Base-by-base conservation (phyloP, 805 yeast species). In the Martiniozyma abietophila region DNA sequence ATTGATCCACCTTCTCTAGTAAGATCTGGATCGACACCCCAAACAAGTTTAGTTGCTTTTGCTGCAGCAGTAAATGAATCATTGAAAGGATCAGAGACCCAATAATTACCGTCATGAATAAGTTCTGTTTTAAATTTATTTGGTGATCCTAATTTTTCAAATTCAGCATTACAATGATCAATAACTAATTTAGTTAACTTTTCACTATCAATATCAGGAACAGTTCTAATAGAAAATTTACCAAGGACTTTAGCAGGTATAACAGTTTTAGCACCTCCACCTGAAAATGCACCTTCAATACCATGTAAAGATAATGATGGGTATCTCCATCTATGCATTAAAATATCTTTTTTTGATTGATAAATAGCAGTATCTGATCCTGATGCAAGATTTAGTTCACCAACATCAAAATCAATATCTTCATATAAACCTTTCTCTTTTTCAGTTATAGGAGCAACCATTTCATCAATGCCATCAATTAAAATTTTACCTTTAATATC, bases 1-100 rank as follows among this genome's bases (percentile, higher is more conserved):
- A 92, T 92, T 4, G 96, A 88, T 25, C 99, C 99, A 52, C 99
- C 99, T 65, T 92, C 99, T 67, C 99, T 79, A 26, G 97, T 94
- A 56, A 84, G 74, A 61, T 92, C 98, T 23, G 98, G 98, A 43
- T 84, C 94, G 30, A 89, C 75, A 45, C 83, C 80, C 88, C 95
- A 92, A 21, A 92, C 98, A 34, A 78, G 77, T 59, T 86, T 79
- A 28, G 98, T 92, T 38, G 98, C 98, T 58, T 79, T 75, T 35
- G 81, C 73, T 27, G 97, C 99, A 38, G 98, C 97, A 27, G 85
- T 75, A 69, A 89, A 92, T 30, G 84, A 74, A 45, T 81, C 88
- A 59, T 89, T 89, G 65, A 77, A 76, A 38, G 98, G 98, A 60
- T 89, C 86, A 31, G 92, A 74, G 33, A 85, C 78, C 98, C 98